Conservation (phyloP, 1,284 basidiomycete species). For the Flammula alnicola region DNA sequence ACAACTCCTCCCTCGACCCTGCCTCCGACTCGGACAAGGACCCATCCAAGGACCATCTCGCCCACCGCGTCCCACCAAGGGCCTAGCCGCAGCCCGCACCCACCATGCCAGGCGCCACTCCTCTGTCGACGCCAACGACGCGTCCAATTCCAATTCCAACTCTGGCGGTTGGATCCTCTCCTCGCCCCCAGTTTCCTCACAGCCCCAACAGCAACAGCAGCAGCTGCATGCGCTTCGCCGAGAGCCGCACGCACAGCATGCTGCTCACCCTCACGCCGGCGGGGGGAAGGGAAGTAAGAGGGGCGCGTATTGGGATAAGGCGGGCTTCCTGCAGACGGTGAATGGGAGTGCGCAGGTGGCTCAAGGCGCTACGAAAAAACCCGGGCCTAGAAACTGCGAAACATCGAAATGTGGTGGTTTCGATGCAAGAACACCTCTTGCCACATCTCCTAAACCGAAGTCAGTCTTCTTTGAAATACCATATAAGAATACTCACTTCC, state of each 20-base stretch:
- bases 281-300: conserved; percentile 37
- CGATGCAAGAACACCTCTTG: background rate
- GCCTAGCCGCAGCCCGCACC: conserved; percentile 4
- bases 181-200: conserved; percentile 4
- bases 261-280: conserved; percentile 33
- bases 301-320: conserved; percentile 27
- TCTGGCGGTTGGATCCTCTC: conserved; percentile 9
- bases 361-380: too few species aligned
- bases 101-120: background rate
- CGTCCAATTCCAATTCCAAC: background rate
- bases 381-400: background rate
- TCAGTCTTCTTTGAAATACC: background rate
- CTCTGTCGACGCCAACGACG: background rate
- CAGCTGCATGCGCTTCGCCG: conserved; percentile 44
- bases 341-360: conserved; percentile 42
- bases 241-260: conserved; percentile 45
- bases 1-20: conserved; percentile 22
- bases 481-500: background rate
- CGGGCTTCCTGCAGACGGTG: conserved; percentile 67
- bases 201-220: background rate
- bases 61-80: too few species aligned
- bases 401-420: background rate
- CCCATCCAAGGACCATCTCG: conserved; percentile 6
- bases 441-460: conserved; percentile 26
- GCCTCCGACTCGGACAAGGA: conserved; percentile 29